Base-by-base conservation (phyloP, 345 rosid species). In the Melaleuca quinquenervia region DNA sequence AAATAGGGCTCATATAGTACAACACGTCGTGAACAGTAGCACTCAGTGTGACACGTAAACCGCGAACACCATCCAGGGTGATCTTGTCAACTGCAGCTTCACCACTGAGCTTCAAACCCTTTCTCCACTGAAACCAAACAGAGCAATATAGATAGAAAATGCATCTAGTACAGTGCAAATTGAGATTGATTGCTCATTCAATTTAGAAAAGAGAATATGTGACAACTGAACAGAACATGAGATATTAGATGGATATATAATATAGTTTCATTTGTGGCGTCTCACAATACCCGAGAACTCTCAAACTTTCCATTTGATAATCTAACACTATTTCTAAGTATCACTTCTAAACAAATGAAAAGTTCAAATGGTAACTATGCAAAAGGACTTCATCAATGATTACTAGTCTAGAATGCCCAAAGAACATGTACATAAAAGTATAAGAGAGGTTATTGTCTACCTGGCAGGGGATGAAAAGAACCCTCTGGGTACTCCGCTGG, bases 11-110 rank as follows among this genome's bases (percentile, higher is more conserved):
- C 99, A 97, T 94, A 91, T 97, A 97, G 89, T 97, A 96, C 80
- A 97, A 89, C 83, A 97, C 99, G 90, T 97, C 99, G 86, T 97
- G 99, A 87, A 92, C 98, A 83, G 99, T 97, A 82, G 99, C 99
- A 85, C 99, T 93, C 89, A 97, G 92, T 93, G 88, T 95, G 85
- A 93, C 93, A 52, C 99, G 98, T 87, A 97, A 90, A 84, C 98
- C 96, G 22, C 95, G 92, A 27, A 97, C 99, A 88, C 99, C 99
- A 84, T 97, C 99, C 86, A 97, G 91, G 86, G 99, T 97, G 89
- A 94, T 93, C 88, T 95, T 96, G 53, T 97, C 99, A 62, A 97
- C 99, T 48, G 98, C 98, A 88, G 96, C 85, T 91, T 97, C 99
- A 84, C 99, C 95, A 87, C 99, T 93, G 62, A 97, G 97, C 92